Base-by-base conservation (phyloP, 371 early-diverging fungal genomes). In the Coemansia sp. region DNA sequence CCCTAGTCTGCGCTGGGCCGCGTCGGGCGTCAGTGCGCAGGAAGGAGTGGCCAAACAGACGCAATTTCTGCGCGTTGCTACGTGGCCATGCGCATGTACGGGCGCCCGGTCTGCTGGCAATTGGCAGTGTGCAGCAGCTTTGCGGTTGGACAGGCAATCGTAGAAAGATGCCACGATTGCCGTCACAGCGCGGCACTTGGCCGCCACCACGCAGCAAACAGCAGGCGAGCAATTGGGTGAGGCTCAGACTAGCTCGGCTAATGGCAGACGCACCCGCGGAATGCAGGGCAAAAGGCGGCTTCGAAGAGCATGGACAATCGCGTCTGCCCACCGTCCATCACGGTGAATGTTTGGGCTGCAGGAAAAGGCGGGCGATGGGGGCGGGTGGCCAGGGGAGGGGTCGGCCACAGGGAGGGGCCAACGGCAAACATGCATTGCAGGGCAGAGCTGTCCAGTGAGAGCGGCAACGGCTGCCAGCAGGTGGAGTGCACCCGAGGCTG, bases 401-500 rank as follows among this genome's bases (percentile, higher is more conserved):
- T 54, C 29, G 17, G 41, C 17, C 17, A 29, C 41, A 28, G 55
- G 55, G 41, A 26, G 55, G 55, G 63, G 63, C 40, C 24, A n/a
- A 24, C 54, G 36, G n/a, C 39, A 49, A 54, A 54, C 63, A 28
- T 63, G 63, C 63, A 63, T 63, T 53, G 63, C 63, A 62, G 62
- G 40, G 53, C 62, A 40, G 54, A 53, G 53, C 44, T 12, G 54
- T 39, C 40, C 54, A 63, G 53, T 63, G 63, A 54, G 63, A 54
- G 63, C 63, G 29, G 40, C 61, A 12, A 28, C 32, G 24, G 63
- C 54, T 63, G 54, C 49, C 51, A 36, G 26, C 26, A 39, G 63
- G 63, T 62, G 63, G 63, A 62, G 63, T 62, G 63, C 63, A n/a
- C 63, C 21, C 52, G 40, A 28, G 39, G 52, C 62, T 29, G 62